Conservation (phyloP, 2,329 filamentous ascomycete genomes). For the Alternaria sp. region DNA sequence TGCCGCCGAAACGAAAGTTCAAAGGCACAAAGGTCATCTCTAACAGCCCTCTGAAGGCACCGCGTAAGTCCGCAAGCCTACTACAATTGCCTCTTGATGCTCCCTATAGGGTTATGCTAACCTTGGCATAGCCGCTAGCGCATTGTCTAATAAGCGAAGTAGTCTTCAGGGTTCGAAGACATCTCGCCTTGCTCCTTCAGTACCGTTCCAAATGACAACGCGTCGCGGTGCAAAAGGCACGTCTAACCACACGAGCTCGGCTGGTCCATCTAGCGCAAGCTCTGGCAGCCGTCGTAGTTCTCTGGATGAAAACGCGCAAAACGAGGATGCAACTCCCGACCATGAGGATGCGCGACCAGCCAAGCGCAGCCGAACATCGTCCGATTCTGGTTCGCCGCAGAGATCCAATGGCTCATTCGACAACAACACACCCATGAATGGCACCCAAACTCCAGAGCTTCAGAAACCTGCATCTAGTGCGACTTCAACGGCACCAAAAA, state of each 20-base stretch:
- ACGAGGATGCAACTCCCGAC: constrained; percentile 35
- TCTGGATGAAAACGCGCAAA: constrained; percentile 41
- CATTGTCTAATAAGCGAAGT: constrained; percentile 46
- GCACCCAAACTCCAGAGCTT: constrained; percentile 33
- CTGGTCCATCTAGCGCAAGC: constrained; percentile 43
- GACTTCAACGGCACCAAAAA: constrained; percentile 26
- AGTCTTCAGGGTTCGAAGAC: constrained; percentile 40
- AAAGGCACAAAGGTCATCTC: constrained; percentile 28
- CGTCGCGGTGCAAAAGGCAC: constrained; percentile 50
- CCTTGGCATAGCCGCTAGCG: constrained; percentile 47
- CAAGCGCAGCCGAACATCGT: constrained; percentile 48
- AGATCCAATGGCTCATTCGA: constrained; percentile 37
- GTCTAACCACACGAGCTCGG: constrained; percentile 44
- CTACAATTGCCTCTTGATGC: constrained; percentile 18
- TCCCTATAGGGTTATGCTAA: constrained; percentile 36
- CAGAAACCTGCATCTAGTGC: constrained; percentile 26
- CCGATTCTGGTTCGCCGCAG: constrained; percentile 46
- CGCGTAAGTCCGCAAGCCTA: constrained; percentile 26
- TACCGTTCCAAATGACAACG: constrained; percentile 58
- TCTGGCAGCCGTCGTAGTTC: constrained; percentile 50
- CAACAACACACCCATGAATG: constrained; percentile 39
- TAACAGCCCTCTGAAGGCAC: constrained; percentile 20
- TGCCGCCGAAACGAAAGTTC: constrained; percentile 44
- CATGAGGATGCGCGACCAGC: constrained; percentile 45
- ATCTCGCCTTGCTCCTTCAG: constrained; percentile 54